phyloP scores from a whole-genome alignment of 2,329 filamentous ascomycete species.

The Diaporthe velutina region DNA sequence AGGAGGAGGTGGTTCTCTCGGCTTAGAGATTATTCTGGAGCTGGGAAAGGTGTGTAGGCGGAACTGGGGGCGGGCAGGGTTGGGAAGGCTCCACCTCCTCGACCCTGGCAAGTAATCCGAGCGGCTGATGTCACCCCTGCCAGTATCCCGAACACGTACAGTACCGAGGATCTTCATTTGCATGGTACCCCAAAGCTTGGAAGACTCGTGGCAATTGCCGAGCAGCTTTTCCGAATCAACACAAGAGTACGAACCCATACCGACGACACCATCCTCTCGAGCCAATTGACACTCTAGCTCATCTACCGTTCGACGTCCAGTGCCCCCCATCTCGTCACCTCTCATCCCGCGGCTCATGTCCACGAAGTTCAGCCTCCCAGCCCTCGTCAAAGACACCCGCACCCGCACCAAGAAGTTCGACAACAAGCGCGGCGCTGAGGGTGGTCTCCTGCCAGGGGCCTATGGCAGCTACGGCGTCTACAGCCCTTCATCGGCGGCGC shows the following conservation, averaged over 20 bases:
- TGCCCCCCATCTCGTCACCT: background rate
- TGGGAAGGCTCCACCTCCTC: background rate
- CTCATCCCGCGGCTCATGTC: conserved; percentile 30
- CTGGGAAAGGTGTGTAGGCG: background rate
- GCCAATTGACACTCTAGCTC: background rate
- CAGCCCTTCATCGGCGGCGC: conserved; percentile 18
- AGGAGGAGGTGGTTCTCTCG: background rate
- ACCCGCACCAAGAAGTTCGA: conserved; percentile 36
- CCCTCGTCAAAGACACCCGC: conserved; percentile 39
- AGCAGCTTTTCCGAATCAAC: background rate
- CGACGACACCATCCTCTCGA: background rate
- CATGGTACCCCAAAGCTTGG: background rate
- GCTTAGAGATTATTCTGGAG: background rate
- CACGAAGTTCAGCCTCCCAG: conserved; percentile 36
- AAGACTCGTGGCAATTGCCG: conserved; percentile 15
- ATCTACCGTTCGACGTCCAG: background rate
- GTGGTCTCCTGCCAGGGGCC: conserved; percentile 30
- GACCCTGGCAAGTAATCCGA: background rate
- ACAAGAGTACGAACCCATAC: background rate
- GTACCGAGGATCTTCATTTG: background rate
- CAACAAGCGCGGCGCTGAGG: conserved; percentile 14
- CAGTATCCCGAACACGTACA: conserved; percentile 5
- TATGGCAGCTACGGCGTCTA: conserved; percentile 12
- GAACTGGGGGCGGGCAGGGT: background rate
- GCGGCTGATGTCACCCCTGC: conserved; percentile 27